Evolutionary conservation across 306 rosid genomes (phyloP).

Genomic region (Rosa multiflora): DNA sequence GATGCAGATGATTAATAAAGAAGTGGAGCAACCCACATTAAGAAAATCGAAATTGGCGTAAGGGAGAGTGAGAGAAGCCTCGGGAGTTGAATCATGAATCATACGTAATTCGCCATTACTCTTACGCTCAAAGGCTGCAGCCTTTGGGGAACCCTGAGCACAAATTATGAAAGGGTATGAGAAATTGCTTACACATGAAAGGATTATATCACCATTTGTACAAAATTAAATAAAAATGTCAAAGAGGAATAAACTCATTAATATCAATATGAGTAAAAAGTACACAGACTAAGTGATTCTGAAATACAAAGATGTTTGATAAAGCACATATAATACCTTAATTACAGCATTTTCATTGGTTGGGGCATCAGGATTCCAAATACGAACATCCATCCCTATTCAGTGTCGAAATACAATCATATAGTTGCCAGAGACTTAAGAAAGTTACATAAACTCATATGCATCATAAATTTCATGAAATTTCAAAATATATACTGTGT

Average conservation of each 20-base stretch:
- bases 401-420: not conserved
- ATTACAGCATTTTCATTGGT: slow-evolving; percentile 62
- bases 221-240: too few relatives aligned
- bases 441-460: not conserved
- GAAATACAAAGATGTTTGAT: not conserved
- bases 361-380: slow-evolving; percentile 53
- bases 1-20: too few relatives aligned
- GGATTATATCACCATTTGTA: too few relatives aligned
- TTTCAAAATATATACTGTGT: not conserved
- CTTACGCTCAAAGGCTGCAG: too few relatives aligned
- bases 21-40: too few relatives aligned
- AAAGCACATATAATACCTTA: slow-evolving; percentile 51
- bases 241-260: slow-evolving; percentile 23
- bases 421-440: not conserved
- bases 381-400: slow-evolving; percentile 60
- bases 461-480: not conserved
- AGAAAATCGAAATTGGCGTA: too few relatives aligned
- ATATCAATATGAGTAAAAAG: not conserved
- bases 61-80: too few relatives aligned
- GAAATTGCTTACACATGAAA: too few relatives aligned
- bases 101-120: too few relatives aligned
- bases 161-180: too few relatives aligned
- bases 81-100: too few relatives aligned
- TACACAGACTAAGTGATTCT: not conserved
- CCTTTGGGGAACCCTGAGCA: too few relatives aligned